Evolutionary conservation across 345 rosid genomes (phyloP).

Genomic region (Hirschfeldia incana): DNA sequence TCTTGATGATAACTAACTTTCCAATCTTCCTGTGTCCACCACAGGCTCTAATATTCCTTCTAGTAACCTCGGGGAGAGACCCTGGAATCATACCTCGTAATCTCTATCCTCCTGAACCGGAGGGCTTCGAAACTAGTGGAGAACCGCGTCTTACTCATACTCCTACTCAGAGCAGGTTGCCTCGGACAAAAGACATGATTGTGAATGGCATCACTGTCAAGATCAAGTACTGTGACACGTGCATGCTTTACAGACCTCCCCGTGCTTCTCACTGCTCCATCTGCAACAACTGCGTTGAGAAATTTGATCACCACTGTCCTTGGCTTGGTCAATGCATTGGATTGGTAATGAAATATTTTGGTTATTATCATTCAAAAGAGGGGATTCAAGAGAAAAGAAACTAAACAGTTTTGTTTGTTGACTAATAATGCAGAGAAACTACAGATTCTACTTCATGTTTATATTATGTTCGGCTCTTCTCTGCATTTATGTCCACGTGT

Average conservation of each 20-base stretch:
- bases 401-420: neutral
- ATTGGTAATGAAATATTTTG: constrained; percentile 39
- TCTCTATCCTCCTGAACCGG: constrained; percentile 72
- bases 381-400: neutral
- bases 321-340: constrained; percentile 99
- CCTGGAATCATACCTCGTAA: constrained; percentile 92
- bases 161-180: constrained; percentile 49
- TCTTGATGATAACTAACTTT: neutral
- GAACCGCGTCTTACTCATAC: constrained; percentile 53
- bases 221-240: constrained; percentile 91
- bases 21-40: neutral
- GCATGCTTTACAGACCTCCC: constrained; percentile 91
- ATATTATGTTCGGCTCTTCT: constrained; percentile 67
- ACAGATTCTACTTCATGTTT: constrained; percentile 95
- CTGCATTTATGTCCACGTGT: constrained; percentile 81
- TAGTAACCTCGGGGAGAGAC: constrained; percentile 87
- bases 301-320: constrained; percentile 98
- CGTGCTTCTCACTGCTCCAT: constrained; percentile 99
- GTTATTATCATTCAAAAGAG: no score
- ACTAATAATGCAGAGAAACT: constrained; percentile 76
- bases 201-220: constrained; percentile 73
- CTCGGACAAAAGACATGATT: constrained; percentile 66
- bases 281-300: constrained; percentile 95
- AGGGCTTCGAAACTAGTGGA: constrained; percentile 46
- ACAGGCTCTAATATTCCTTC: constrained; percentile 77